Conservation (phyloP, 1,284 basidiomycete genomes). For the Trametes versicolor region DNA sequence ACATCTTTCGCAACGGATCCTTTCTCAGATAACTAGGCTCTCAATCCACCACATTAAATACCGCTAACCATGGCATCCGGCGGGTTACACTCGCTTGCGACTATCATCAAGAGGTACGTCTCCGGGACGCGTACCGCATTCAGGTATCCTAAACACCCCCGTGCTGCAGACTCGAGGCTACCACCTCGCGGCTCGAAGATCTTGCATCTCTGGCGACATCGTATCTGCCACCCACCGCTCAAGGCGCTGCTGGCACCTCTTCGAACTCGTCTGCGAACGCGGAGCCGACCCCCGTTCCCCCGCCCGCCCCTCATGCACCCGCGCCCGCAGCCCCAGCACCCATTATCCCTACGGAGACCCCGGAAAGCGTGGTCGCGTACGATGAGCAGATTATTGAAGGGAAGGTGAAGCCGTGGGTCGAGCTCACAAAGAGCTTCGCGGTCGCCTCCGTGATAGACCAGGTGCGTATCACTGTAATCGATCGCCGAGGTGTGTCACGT, state of each 20-base stretch:
- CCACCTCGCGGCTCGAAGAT: slow-evolving; percentile 95
- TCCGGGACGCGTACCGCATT: slow-evolving; percentile 11
- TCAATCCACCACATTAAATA: slow-evolving; percentile 18
- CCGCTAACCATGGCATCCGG: slow-evolving; percentile 39
- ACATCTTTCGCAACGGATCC: slow-evolving; percentile 7
- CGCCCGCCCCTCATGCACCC: slow-evolving; percentile 51
- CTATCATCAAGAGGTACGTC: slow-evolving; percentile 84
- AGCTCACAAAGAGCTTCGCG: slow-evolving; percentile 81
- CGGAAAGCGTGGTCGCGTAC: slow-evolving; percentile 78
- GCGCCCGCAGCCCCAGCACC: slow-evolving; percentile 49
- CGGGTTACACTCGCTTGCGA: slow-evolving; percentile 76
- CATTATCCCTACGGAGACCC: slow-evolving; percentile 47
- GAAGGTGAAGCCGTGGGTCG: slow-evolving; percentile 78
- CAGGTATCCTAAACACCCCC: slow-evolving; percentile 13
- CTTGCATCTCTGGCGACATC: slow-evolving; percentile 62
- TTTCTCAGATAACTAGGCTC: slow-evolving; percentile 2
- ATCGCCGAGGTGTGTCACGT: background rate
- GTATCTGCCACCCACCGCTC: slow-evolving; percentile 38
- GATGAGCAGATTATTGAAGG: slow-evolving; percentile 78
- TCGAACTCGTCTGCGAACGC: slow-evolving; percentile 53
- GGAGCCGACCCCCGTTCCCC: slow-evolving; percentile 51
- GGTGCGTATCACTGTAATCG: slow-evolving; percentile 56
- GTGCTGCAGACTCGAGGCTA: slow-evolving; percentile 81
- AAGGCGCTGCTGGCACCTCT: slow-evolving; percentile 36
- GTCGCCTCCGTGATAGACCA: slow-evolving; percentile 78